These are phyloP conservation scores for Fraxinus floribunda DNA, from an alignment of 305 asterid genomes.

Conservation along the genomic window DNA sequence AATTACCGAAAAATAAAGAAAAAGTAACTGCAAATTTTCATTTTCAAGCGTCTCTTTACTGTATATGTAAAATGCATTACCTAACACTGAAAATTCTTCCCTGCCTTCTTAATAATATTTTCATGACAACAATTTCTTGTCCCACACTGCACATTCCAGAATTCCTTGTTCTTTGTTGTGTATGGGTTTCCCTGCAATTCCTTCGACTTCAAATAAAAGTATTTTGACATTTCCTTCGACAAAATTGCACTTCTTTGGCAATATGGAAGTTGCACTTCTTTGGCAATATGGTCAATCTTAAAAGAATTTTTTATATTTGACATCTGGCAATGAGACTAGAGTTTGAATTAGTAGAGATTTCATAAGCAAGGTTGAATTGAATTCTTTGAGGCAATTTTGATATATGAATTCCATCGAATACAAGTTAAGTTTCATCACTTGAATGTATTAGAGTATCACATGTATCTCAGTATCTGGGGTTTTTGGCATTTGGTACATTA, in stretches of 20 bases:
- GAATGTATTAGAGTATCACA: background rate
- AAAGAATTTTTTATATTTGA: background rate
- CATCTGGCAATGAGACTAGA: background rate
- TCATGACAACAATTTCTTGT: slow-evolving; percentile 9
- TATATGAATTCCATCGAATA: slow-evolving; percentile 14
- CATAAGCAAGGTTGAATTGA: background rate
- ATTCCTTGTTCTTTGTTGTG: slow-evolving; percentile 24
- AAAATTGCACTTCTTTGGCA: background rate
- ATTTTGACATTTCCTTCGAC: slow-evolving; percentile 13
- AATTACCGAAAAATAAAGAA: background rate
- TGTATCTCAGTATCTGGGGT: background rate
- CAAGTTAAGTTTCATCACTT: slow-evolving; percentile 27
- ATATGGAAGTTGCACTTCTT: background rate
- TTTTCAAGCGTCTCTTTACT: slow-evolving; percentile 42
- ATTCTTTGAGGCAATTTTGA: background rate
- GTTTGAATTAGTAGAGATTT: background rate
- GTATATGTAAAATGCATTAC: slow-evolving; percentile 35
- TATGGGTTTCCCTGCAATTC: background rate
- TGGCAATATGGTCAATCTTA: background rate
- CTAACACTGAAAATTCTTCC: slow-evolving; percentile 47
- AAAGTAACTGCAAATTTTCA: background rate
- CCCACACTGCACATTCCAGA: slow-evolving; percentile 17
- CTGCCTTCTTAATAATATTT: slow-evolving; percentile 32
- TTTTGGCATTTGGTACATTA: background rate
- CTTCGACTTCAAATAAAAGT: slow-evolving; percentile 41